Evolutionary conservation across 2,329 filamentous ascomycete species (phyloP).

Genomic region (Aspergillus fischeri): DNA sequence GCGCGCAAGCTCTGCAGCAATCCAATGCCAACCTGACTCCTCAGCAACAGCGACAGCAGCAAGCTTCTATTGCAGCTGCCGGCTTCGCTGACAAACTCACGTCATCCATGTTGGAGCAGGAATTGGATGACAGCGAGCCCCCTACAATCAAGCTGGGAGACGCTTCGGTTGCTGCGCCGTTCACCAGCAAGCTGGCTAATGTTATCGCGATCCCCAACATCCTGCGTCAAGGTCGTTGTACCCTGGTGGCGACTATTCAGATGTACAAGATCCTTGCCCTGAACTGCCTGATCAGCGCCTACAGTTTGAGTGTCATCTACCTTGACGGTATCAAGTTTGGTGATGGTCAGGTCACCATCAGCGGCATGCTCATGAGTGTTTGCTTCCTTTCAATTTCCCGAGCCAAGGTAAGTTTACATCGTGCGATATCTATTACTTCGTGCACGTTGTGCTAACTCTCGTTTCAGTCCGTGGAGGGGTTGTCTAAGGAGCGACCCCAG

Average conservation of each 20-base stretch:
- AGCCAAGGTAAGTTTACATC: constrained; percentile 60
- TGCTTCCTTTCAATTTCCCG: constrained; percentile 99
- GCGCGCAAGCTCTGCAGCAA: constrained; percentile 57
- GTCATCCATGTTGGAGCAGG: constrained; percentile 80
- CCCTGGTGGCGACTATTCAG: constrained; percentile 95
- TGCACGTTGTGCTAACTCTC: constrained; percentile 8
- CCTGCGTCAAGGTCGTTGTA: constrained; percentile 94
- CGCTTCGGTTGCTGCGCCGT: constrained; percentile 92
- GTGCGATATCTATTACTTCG: background rate
- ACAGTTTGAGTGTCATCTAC: constrained; percentile 93
- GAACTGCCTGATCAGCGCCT: constrained; percentile 96
- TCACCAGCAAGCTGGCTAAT: constrained; percentile 95
- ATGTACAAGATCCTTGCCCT: constrained; percentile 99
- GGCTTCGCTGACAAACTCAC: constrained; percentile 83
- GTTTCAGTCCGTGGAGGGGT: constrained; percentile 72
- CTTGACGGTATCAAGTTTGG: constrained; percentile 99
- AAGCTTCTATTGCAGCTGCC: constrained; percentile 66
- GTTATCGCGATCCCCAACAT: constrained; percentile 98
- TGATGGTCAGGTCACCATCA: constrained; percentile 96
- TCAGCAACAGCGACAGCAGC: constrained; percentile 49
- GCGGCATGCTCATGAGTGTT: constrained; percentile 98
- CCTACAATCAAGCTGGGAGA: constrained; percentile 96
- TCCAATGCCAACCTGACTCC: constrained; percentile 46
- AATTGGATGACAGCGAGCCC: constrained; percentile 83
- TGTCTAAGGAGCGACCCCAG: constrained; percentile 95